Base-by-base conservation (phyloP, 352 stramenopile genomes). In the Aphanomyces astaci region DNA sequence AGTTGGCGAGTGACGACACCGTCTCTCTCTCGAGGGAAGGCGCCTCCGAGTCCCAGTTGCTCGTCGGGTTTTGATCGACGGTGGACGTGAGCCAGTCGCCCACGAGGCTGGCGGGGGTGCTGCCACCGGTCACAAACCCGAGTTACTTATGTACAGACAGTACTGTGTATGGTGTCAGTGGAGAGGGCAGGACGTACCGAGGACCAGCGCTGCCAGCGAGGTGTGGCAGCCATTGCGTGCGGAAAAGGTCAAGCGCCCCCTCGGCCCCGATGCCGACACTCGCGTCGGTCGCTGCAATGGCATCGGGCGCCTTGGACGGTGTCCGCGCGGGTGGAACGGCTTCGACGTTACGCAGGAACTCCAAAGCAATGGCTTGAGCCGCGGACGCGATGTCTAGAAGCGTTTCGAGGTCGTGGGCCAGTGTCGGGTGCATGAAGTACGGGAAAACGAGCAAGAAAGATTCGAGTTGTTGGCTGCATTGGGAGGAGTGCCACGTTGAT, bases 41-140 rank as follows among this genome's bases (percentile, higher is more conserved):
- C 22, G 56, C 56, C 30, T 64, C 56, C 32, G 56, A 64, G 32
- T 52, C 56, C 56, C 32, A 64, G 4, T 51, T 43, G 33, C 32
- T 64, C 33, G 2, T 43, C 7, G 56, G 32, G 19, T 64, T 64
- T 33, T 64, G 56, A 36, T 64, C 56, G 19, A 64, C 56, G 15
- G 56, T 11, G 32, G 56, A 64, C 56, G 56, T 64, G 22, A 64
- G 22, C 56, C 56, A 64, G 56, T 64, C 56, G 19, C 56, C 56
- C 15, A 64, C 27, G 11, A 64, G 32, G 32, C 56, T 64, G 1
- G 56, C 56, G 22, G 56, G 56, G 9, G 56, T 64, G 7, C 30
- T 36, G 13, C 56, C 56, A 22, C 56, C 56, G 19, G 40, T 52
- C 17, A 64, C 56, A 64, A 64, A 64, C 11, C 56, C 56, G 11